Evolutionary conservation across 306 rosid species (phyloP), one percentile per base, ranked within the genome.

Genomic region (Acacia melanoxylon): DNA sequence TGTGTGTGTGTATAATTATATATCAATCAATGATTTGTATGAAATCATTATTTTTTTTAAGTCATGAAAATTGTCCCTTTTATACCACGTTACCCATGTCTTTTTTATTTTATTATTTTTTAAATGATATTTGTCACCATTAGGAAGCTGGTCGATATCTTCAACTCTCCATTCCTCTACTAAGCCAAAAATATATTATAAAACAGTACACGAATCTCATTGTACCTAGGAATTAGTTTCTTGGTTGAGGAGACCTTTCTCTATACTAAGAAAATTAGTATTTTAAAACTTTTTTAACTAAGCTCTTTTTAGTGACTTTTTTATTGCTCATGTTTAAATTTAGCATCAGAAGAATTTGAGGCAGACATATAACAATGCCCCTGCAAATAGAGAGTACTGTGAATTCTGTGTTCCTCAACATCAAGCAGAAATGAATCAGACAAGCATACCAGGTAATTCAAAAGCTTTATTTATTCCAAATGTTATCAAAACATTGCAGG

Each of bases 391-490:
- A 29, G 41, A 83, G 24, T 29, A 63, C 48, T 86, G 81, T 75
- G 54, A 83, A 41, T 68, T 81, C 19, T 76, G 80, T 20, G 49
- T 42, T 78, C 10, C 61, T 10, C 13, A 69, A 63, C 19, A 75
- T 48, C 67, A 45, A 51, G 42, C 81, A 75, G 84, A 86, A 74
- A 41, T 65, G 62, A 9, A 24, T 61, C 84, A 77, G 8, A 76
- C 49, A 62, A 79, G 79, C 54, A 37, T 62, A 73, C 76, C 65
- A 29, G 63, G 77, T 46, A 71, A 71, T 42, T 16, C 73, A 56
- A 67, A 68, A 19, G 27, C 2, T 37, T 2, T 17, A 2, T 17
- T 35, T 19, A 20, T n/a, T 4, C 40, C 19, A 63, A 29, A 15
- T 63, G 15, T 27, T 63, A 63, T 63, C 68, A 62, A 9, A 56